A percentile compares a stretch with the other conserved stretches of the same genome.
Conservation (phyloP, 768 basidiomycete genomes). For the Pseudohyphozyma bogoriensis region DNA sequence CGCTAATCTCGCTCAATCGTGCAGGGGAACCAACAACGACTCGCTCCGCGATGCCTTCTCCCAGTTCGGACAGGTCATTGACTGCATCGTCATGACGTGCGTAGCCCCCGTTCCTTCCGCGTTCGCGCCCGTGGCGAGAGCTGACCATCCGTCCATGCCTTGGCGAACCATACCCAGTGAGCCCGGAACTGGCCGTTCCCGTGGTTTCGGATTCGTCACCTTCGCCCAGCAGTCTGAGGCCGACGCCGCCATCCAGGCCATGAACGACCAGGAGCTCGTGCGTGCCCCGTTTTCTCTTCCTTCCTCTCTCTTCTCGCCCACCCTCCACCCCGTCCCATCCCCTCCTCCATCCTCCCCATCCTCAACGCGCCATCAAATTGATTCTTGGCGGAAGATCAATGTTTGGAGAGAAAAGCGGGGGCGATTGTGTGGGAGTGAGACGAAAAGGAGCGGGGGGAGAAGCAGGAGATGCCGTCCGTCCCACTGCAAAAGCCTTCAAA, state of each 20-base stretch:
- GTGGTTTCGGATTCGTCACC: conserved; percentile 85
- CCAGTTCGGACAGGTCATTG: conserved; percentile 57
- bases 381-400: no score
- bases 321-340: background rate
- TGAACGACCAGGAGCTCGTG: conserved; percentile 66
- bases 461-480: no score
- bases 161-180: conserved; percentile 46
- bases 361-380: no score
- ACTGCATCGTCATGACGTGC: conserved; percentile 60
- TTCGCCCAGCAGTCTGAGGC: conserved; percentile 77
- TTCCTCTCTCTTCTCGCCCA: background rate
- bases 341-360: background rate
- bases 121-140: background rate
- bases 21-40: conserved; percentile 66
- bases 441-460: no score
- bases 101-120: conserved; percentile 40
- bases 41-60: conserved; percentile 75
- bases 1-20: background rate
- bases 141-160: conserved; percentile 1
- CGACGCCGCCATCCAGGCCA: conserved; percentile 74
- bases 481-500: no score
- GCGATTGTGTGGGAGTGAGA: no score
- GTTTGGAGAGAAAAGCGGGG: no score
- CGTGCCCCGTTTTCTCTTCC: conserved; percentile 1
- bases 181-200: conserved; percentile 88